A percentile compares a stretch with the other conserved stretches of the same genome.
Evolutionary conservation across 257 asterid genomes (phyloP).

Genomic region (Cynanchum wilfordii): DNA sequence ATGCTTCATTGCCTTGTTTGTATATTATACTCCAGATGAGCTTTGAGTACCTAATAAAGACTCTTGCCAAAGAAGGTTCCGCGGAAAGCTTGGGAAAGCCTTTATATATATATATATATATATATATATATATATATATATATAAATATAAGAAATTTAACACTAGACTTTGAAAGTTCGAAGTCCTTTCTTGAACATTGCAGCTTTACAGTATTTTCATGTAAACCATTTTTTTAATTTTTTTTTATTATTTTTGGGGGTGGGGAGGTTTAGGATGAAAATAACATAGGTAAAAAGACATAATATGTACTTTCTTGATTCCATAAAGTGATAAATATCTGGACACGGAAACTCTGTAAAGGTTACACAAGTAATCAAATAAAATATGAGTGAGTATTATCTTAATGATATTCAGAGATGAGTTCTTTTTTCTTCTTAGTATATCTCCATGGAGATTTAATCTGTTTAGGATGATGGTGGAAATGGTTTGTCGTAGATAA

Average conservation of each 20-base stretch:
- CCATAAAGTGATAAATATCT: not conserved
- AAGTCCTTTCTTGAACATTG: not conserved
- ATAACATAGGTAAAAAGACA: not conserved
- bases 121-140: no score
- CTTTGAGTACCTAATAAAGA: not conserved
- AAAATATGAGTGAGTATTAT: not conserved
- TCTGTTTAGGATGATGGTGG: not conserved
- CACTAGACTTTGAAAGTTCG: not conserved
- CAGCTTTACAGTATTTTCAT: not conserved
- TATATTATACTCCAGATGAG: not conserved
- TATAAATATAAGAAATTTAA: not conserved
- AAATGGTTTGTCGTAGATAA: not conserved
- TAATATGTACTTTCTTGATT: not conserved
- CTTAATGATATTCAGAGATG: not conserved
- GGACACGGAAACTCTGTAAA: not conserved
- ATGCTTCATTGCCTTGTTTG: not conserved
- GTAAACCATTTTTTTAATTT: not conserved
- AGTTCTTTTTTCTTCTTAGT: not conserved
- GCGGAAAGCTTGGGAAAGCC: not conserved
- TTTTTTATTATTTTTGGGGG: no score
- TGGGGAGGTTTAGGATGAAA: not conserved
- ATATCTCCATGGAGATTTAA: not conserved
- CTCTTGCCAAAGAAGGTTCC: not conserved
- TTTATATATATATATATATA: no score
- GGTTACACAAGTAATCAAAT: not conserved